Base-by-base conservation (phyloP, 441 rosid genomes). In the Euphorbia celastroides region DNA sequence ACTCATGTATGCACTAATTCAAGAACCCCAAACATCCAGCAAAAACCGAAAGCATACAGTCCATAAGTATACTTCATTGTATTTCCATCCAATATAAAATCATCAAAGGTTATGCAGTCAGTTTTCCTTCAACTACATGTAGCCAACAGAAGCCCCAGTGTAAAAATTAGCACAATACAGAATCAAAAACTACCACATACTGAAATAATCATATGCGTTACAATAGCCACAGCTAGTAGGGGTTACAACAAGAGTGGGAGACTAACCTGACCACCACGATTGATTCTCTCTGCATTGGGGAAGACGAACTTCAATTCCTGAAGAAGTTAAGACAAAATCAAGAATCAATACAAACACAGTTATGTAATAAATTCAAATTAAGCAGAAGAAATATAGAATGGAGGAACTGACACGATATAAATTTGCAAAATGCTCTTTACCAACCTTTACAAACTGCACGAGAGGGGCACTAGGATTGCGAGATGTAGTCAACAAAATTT, bases 221-320 rank as follows among this genome's bases (percentile, higher is more conserved):
- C 48, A 42, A 13, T 42, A 42, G 48, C 48, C 12, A 42, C 48
- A 42, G 48, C 48, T n/a, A 42, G 10, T 3, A 42, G 17, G 10
- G 48, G 14, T 11, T 34, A 9, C 26, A 26, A 5, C n/a, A n/a
- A n/a, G n/a, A 32, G 50, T 26, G 25, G 36, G 62, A 14, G 23
- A 73, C 79, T 5, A 25, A 89, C 99, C 92, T 91, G 96, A 72
- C 84, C 73, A 81, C 99, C 97, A 69, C 96, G 92, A 69, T 94
- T 91, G 68, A 91, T 84, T 46, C 89, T 76, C 67, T 74, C 82
- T 0, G 96, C 85, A 75, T 89, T 91, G 16, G 99, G 99, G 67
- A 93, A 85, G 5, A 88, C 88, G 75, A 81, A 68, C 42, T 36
- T 36, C 42, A 36, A 6, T 36, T 36, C 42, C 42, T 36, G 42